A percentile compares a stretch with the other conserved stretches of the same genome.
Evolutionary conservation across 1,139 yeast species (phyloP).

Genomic region (Scheffersomyces lignicola): DNA sequence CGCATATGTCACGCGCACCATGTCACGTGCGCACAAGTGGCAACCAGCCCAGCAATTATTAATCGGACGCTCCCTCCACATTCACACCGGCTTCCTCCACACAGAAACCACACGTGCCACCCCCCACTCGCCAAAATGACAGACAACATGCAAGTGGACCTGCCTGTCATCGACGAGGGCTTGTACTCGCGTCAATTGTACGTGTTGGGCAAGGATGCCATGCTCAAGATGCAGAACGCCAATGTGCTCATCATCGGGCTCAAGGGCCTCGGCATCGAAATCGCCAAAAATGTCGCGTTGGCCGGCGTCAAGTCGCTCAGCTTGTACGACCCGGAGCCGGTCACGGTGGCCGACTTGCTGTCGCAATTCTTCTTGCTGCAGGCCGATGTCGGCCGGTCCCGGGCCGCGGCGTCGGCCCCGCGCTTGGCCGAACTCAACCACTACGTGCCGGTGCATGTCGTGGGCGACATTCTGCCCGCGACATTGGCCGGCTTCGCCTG

Average conservation of each 20-base stretch:
- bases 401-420: slow-evolving; percentile 69
- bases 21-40: too few relatives aligned
- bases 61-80: too few relatives aligned
- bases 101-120: too few relatives aligned
- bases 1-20: too few relatives aligned
- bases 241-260: slow-evolving; percentile 86
- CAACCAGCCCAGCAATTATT: too few relatives aligned
- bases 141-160: slow-evolving; percentile 55
- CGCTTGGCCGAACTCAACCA: slow-evolving; percentile 79
- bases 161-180: slow-evolving; percentile 79
- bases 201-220: slow-evolving; percentile 93
- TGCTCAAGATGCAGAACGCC: slow-evolving; percentile 94
- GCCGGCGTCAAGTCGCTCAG: slow-evolving; percentile 96
- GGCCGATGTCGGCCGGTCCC: slow-evolving; percentile 70
- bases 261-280: slow-evolving; percentile 90
- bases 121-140: too few relatives aligned
- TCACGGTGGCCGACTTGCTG: slow-evolving; percentile 70
- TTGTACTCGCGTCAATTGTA: slow-evolving; percentile 94
- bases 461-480: slow-evolving; percentile 50
- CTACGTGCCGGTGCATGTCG: slow-evolving; percentile 84
- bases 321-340: slow-evolving; percentile 79
- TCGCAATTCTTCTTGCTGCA: slow-evolving; percentile 82
- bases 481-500: slow-evolving; percentile 67
- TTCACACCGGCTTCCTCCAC: too few relatives aligned
- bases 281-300: slow-evolving; percentile 92